Base-by-base conservation (phyloP, 2,329 filamentous ascomycete genomes). In the Podosphaera aphanis region DNA sequence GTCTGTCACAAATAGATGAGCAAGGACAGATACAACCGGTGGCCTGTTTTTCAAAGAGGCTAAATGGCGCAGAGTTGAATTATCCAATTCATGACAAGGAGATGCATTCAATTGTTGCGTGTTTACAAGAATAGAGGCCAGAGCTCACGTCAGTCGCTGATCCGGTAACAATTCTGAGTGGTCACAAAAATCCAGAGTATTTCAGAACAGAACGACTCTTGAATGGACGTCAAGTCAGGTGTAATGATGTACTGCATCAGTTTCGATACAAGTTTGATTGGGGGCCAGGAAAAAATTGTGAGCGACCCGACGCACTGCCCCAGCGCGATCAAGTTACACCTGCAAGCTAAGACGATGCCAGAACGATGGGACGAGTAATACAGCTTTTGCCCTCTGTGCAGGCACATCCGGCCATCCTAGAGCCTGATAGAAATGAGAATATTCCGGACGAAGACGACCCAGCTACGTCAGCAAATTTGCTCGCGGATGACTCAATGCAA, bases 71-170 rank as follows among this genome's bases (percentile, higher is more conserved):
- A 2, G 5, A 42, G 25, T 20, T 20, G 13, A 42, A 42, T 27
- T 27, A 42, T 42, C 21, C 40, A n/a, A 42, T 42, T 42, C 40
- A 42, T 7, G 8, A 42, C 16, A 42, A 42, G 19, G 40, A 42
- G 25, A 42, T 42, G 40, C 20, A 42, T 21, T 25, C 20, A 3
- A 29, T 42, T 16, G n/a, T 42, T 42, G n/a, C 7, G 13, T 42
- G 20, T 21, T 21, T 42, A 20, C 5, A 42, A 42, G 20, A 42
- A 29, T 42, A 21, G 40, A 29, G 29, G 18, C n/a, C 21, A n/a
- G 40, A 42, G 25, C 19, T 29, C 2, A 42, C 29, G 4, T 42
- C 40, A 5, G 21, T 29, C 7, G 19, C 20, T 21, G 29, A 42
- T 27, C 40, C 40, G 2, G 25, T 42, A 11, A 42, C 21, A 15